phyloP scores from a whole-genome alignment of 257 asterid genomes.

The Plantago major region DNA sequence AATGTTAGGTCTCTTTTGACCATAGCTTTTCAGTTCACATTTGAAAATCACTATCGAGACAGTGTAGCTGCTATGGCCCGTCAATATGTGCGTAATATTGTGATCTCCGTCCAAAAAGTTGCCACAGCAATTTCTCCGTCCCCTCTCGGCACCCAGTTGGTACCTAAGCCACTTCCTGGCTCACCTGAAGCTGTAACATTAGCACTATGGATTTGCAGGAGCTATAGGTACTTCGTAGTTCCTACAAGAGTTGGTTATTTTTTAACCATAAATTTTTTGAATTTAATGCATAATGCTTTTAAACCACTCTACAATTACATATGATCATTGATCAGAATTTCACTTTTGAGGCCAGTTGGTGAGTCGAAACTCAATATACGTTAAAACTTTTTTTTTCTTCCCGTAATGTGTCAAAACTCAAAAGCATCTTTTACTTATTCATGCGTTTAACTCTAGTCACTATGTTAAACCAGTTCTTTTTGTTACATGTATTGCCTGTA shows the following conservation, averaged over 20 bases:
- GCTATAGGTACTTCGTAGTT: slow-evolving; percentile 52
- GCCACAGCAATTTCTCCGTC: slow-evolving; percentile 92
- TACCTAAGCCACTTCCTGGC: slow-evolving; percentile 61
- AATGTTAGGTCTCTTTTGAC: slow-evolving; percentile 77
- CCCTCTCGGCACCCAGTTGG: slow-evolving; percentile 46
- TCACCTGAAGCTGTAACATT: slow-evolving; percentile 75
- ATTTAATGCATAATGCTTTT: background rate
- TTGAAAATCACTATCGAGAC: slow-evolving; percentile 75
- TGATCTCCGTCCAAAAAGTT: slow-evolving; percentile 79
- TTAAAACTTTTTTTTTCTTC: too few relatives aligned
- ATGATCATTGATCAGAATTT: too few relatives aligned
- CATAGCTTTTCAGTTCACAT: slow-evolving; percentile 91
- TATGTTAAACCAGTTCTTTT: too few relatives aligned
- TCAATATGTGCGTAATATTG: slow-evolving; percentile 77
- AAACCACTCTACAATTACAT: too few relatives aligned
- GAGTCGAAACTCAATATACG: too few relatives aligned
- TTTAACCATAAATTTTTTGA: background rate
- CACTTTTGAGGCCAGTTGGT: too few relatives aligned
- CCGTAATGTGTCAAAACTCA: too few relatives aligned
- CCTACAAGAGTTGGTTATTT: background rate
- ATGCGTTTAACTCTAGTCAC: too few relatives aligned
- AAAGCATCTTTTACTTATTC: too few relatives aligned
- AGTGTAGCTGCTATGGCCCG: slow-evolving; percentile 94
- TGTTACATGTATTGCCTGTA: background rate
- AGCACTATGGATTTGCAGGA: slow-evolving; percentile 73